Evolutionary conservation across 2,329 filamentous ascomycete species (phyloP).

Genomic region (Cercospora sesami): DNA sequence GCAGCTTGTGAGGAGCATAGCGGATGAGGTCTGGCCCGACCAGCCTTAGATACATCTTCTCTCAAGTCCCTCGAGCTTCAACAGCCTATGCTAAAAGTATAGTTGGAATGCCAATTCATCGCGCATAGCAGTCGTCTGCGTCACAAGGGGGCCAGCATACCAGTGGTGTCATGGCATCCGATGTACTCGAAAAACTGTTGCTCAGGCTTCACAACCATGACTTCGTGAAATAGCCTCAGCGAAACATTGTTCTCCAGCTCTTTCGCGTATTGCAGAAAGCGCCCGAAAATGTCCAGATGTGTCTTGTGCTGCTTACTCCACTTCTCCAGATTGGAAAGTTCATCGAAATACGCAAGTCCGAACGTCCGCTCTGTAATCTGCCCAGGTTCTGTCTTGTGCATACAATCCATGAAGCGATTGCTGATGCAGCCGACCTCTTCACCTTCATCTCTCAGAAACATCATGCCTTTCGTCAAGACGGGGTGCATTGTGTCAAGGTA

Average conservation of each 20-base stretch:
- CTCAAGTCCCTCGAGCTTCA: slow-evolving; percentile 4
- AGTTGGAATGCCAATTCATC: neutral
- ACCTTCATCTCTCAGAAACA: slow-evolving; percentile 48
- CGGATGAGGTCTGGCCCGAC: slow-evolving; percentile 69
- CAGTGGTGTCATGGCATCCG: slow-evolving; percentile 28
- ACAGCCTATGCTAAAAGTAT: slow-evolving; percentile 5
- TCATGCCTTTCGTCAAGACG: slow-evolving; percentile 47
- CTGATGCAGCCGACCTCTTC: slow-evolving; percentile 48
- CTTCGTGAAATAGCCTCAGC: slow-evolving; percentile 29
- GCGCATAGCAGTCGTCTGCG: neutral
- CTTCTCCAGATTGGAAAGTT: slow-evolving; percentile 26
- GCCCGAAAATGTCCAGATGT: slow-evolving; percentile 30
- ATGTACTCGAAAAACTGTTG: slow-evolving; percentile 31
- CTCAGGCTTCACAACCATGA: slow-evolving; percentile 29
- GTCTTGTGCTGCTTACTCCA: slow-evolving; percentile 33
- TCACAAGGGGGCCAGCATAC: slow-evolving; percentile 26
- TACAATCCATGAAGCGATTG: slow-evolving; percentile 48
- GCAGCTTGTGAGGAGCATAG: slow-evolving; percentile 67
- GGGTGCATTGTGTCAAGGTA: slow-evolving; percentile 52
- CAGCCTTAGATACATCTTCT: slow-evolving; percentile 43
- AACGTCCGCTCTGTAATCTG: slow-evolving; percentile 29
- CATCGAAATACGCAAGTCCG: slow-evolving; percentile 31
- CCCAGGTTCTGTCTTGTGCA: slow-evolving; percentile 16
- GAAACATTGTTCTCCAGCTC: slow-evolving; percentile 29
- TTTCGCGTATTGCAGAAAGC: slow-evolving; percentile 29